Percentiles rank a stretch among this genome's conserved stretches.
Evolutionary conservation across 2,329 filamentous ascomycete species (phyloP).

Genomic region (Akanthomyces dipterigenus): DNA sequence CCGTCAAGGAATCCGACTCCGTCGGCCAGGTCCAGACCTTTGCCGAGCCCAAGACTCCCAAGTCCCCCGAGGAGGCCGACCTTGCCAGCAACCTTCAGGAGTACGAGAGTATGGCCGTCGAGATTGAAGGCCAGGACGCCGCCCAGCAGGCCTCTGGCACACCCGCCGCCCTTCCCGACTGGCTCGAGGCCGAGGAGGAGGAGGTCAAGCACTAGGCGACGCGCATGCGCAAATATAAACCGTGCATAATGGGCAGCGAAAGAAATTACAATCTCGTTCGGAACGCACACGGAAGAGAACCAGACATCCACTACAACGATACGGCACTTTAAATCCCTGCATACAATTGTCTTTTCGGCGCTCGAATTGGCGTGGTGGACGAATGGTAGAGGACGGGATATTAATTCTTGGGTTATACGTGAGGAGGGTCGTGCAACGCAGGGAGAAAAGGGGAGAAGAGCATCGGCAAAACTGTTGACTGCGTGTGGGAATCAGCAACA

Average conservation of each 20-base stretch:
- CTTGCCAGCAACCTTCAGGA: conserved; percentile 86
- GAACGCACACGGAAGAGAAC: conserved; percentile 10
- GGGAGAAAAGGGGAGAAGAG: background rate
- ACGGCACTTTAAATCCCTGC: background rate
- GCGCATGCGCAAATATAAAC: background rate
- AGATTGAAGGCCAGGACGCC: conserved; percentile 81
- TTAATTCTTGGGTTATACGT: conserved; percentile 11
- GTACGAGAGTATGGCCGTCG: conserved; percentile 90
- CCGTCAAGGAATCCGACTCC: conserved; percentile 78
- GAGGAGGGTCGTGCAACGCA: background rate
- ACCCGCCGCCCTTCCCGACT: conserved; percentile 56
- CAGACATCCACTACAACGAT: conserved; percentile 13
- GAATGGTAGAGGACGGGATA: conserved; percentile 7
- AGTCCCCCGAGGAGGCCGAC: conserved; percentile 88
- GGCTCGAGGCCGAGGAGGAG: conserved; percentile 77
- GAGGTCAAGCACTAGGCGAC: conserved; percentile 45
- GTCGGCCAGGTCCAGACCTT: conserved; percentile 91
- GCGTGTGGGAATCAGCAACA: background rate
- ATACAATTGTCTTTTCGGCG: conserved; percentile 3
- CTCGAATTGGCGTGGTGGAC: conserved; percentile 11
- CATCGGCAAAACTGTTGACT: background rate
- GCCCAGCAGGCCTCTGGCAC: conserved; percentile 51
- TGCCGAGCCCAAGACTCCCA: conserved; percentile 68
- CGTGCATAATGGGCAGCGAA: background rate
- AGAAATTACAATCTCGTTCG: background rate